Percentiles rank a stretch among this genome's conserved stretches.
These are phyloP conservation scores for Rehmannia glutinosa DNA, from an alignment of 257 asterid genomes.

Conservation along the genomic window DNA sequence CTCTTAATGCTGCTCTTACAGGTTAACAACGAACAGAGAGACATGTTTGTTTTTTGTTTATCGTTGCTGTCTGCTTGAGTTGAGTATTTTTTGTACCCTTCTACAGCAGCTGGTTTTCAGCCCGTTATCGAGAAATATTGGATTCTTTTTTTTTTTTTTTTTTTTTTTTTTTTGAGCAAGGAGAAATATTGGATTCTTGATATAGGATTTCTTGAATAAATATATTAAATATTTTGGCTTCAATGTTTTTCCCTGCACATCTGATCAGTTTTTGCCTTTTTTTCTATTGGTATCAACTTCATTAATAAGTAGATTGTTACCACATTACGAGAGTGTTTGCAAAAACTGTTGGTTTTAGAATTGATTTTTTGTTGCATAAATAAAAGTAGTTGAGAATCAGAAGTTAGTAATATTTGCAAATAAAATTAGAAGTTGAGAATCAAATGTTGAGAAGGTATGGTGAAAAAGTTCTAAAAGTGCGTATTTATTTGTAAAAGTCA, in stretches of 20 bases:
- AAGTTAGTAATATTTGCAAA: no score
- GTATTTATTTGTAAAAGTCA: no score
- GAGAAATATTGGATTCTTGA: background rate
- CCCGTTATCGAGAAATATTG: slow-evolving; percentile 5
- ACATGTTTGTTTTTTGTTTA: background rate
- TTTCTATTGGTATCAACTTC: background rate
- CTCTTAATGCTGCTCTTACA: slow-evolving; percentile 78
- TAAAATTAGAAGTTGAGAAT: no score
- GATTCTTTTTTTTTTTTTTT: no score
- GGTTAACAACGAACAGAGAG: slow-evolving; percentile 29
- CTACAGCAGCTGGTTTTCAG: slow-evolving; percentile 22
- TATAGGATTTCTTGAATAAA: slow-evolving; percentile 8
- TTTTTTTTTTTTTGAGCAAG: no score
- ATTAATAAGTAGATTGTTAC: background rate
- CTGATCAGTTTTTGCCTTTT: background rate
- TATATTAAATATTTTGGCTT: background rate
- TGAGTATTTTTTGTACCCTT: slow-evolving; percentile 12
- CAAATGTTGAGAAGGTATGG: no score
- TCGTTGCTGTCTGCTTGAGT: slow-evolving; percentile 12
- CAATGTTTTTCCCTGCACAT: background rate
- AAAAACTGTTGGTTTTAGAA: no score
- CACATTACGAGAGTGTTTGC: no score
- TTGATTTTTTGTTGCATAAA: no score
- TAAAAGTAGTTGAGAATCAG: no score
- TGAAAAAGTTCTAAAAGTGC: no score